Evolutionary conservation across 371 early-diverging fungal genomes (phyloP).

Genomic region (Basidiobolus meristosporus): DNA sequence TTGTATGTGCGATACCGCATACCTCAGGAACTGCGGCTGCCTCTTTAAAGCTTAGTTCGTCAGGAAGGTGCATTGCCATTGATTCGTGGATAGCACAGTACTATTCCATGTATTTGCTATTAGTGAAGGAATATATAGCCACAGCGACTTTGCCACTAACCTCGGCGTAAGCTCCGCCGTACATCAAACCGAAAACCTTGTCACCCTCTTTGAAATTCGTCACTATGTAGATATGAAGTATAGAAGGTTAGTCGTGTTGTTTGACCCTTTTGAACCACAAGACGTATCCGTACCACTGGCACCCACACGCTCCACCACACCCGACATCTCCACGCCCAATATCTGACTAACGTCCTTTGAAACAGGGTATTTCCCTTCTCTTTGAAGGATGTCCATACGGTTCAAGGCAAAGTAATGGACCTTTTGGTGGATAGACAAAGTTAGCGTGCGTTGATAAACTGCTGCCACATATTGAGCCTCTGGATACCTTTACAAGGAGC

Average conservation of each 20-base stretch:
- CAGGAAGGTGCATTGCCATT: conserved; percentile 38
- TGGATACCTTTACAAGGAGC: conserved; percentile 37
- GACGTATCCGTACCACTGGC: conserved; percentile 10
- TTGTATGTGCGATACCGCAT: conserved; percentile 9
- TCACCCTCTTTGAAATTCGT: conserved; percentile 32
- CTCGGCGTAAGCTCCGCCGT: conserved; percentile 53
- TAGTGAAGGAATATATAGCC: background rate
- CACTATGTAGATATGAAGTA: no score
- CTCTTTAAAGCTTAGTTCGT: conserved; percentile 25
- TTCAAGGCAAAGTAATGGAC: conserved; percentile 42
- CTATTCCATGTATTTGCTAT: conserved; percentile 8
- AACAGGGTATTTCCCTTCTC: conserved; percentile 46
- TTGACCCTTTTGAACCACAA: background rate
- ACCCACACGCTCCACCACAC: conserved; percentile 31
- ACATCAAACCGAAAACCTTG: conserved; percentile 44
- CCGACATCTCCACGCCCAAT: conserved; percentile 59
- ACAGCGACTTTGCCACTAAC: conserved; percentile 14
- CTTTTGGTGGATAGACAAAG: conserved; percentile 8
- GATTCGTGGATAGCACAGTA: conserved; percentile 35
- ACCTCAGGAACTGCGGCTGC: conserved; percentile 59
- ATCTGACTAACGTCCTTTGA: conserved; percentile 38
- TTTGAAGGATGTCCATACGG: conserved; percentile 58
- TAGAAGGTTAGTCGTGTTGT: background rate
- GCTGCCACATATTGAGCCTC: background rate
- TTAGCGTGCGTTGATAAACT: background rate